These are phyloP conservation scores for Henckelia pumila DNA, from an alignment of 257 asterid genomes.

Conservation along the genomic window DNA sequence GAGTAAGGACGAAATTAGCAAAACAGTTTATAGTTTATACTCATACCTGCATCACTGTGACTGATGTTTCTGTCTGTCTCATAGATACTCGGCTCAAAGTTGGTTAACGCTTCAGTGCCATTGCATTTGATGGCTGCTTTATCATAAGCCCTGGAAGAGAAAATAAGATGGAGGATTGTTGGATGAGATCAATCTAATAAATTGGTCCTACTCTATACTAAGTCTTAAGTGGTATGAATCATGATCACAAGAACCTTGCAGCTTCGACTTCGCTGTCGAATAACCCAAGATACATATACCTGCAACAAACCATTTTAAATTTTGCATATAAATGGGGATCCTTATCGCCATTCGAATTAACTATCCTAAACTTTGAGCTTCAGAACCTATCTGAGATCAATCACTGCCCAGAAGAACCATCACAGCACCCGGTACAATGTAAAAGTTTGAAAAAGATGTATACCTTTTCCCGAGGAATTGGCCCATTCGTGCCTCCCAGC, in stretches of 20 bases:
- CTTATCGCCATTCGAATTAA: constrained; percentile 23
- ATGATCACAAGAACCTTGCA: constrained; percentile 61
- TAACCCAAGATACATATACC: constrained; percentile 67
- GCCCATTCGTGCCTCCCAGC: constrained; percentile 76
- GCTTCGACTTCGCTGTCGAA: constrained; percentile 67
- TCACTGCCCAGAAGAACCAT: constrained; percentile 15
- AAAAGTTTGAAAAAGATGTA: constrained; percentile 12
- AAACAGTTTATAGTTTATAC: neutral
- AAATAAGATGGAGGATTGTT: constrained; percentile 27
- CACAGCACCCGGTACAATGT: neutral
- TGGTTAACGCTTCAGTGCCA: constrained; percentile 65
- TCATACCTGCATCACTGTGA: constrained; percentile 45
- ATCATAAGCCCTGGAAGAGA: constrained; percentile 72
- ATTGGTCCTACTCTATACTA: constrained; percentile 15
- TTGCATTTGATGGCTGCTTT: constrained; percentile 60
- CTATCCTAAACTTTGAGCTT: constrained; percentile 22
- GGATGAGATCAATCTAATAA: constrained; percentile 32
- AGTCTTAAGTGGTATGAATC: constrained; percentile 28
- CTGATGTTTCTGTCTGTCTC: constrained; percentile 37
- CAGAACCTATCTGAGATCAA: constrained; percentile 1
- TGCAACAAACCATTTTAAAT: constrained; percentile 48
- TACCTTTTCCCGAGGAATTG: constrained; percentile 75
- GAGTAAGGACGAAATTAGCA: constrained; percentile 1
- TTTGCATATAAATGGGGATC: constrained; percentile 36
- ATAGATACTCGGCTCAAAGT: constrained; percentile 51